Base-by-base conservation (phyloP, 2,329 filamentous ascomycete genomes). In the Epicoccum sorghinum region DNA sequence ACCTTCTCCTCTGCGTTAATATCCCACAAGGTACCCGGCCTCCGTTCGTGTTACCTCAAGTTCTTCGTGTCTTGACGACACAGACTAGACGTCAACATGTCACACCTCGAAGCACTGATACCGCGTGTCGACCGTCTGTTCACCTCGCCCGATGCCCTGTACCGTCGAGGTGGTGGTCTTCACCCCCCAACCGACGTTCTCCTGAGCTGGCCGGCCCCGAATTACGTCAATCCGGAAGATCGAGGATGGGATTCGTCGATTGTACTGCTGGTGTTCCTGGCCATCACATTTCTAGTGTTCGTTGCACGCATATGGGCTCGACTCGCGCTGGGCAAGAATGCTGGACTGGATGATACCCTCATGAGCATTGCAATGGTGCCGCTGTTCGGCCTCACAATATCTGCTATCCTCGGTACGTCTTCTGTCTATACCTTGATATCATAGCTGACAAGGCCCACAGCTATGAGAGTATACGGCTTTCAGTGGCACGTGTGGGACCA, bases 271-370 rank as follows among this genome's bases (percentile, higher is more conserved):
- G 54, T 79, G 3, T 68, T 79, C 29, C 65, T 77, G n/a, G 61
- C 60, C 3, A 38, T 81, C 3, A 74, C 78, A 1, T 68, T 77
- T 8, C 25, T 78, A 1, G 65, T 80, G 2, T 77, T 79, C 46
- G 49, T 59, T 12, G 70, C 80, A 29, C 76, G 81, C 18, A 67
- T 82, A 39, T 83, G 77, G 66, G 79, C 79, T 13, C 74, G 81
- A 13, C 25, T 80, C 1, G 61, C 65, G 10, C 72, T 82, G 24
- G 77, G 77, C 9, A 77, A 72, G 57, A 81, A 77, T 18, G 70
- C 76, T 25, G 81, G 80, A 12, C 22, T 78, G 5, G 80, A 83
- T 54, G 80, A 83, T 60, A 55, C 75, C 14, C 61, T 82, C 9
- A 78, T 82, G 43, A 60, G 78, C 32, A 38, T 77, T 32, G 76